phyloP scores from a whole-genome alignment of 2,329 filamentous ascomycete species.

The Aschersonia sp. region DNA sequence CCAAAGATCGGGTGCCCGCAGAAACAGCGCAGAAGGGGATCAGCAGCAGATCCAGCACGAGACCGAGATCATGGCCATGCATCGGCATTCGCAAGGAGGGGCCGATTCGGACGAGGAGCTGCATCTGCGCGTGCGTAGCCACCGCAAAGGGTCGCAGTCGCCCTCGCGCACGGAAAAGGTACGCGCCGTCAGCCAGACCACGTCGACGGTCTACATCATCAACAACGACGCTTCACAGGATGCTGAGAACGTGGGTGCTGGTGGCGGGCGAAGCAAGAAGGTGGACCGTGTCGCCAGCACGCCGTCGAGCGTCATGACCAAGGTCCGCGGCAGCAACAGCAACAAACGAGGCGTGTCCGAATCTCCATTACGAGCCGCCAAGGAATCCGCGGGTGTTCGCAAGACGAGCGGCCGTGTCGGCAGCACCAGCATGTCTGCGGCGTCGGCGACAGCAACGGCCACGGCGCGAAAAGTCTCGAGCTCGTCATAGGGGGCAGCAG shows the following conservation, averaged over 20 bases:
- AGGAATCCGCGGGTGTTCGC: constrained; percentile 39
- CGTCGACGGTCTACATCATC: constrained; percentile 50
- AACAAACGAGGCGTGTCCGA: constrained; percentile 25
- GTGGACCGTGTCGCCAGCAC: constrained; percentile 41
- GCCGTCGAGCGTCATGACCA: constrained; percentile 39
- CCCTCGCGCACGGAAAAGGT: constrained; percentile 46
- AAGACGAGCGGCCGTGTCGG: constrained; percentile 54
- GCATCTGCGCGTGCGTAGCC: constrained; percentile 58
- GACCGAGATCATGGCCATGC: constrained; percentile 44
- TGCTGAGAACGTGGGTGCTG: constrained; percentile 51
- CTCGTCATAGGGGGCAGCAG: not conserved
- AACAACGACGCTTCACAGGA: constrained; percentile 58
- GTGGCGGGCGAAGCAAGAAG: constrained; percentile 37
- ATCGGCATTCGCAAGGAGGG: constrained; percentile 42
- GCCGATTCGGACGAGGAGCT: constrained; percentile 71
- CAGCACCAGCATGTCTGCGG: constrained; percentile 31
- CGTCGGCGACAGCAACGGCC: constrained; percentile 11
- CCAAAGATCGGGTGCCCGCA: constrained; percentile 35
- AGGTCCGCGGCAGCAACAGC: constrained; percentile 45
- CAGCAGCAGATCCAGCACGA: constrained; percentile 29
- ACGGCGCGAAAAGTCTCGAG: not conserved
- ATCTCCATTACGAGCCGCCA: constrained; percentile 33
- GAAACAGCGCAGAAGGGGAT: constrained; percentile 24
- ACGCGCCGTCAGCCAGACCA: constrained; percentile 62
- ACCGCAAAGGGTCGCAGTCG: constrained; percentile 49